These are phyloP conservation scores for Albizia julibrissin DNA, from an alignment of 306 rosid species.

Conservation along the genomic window DNA sequence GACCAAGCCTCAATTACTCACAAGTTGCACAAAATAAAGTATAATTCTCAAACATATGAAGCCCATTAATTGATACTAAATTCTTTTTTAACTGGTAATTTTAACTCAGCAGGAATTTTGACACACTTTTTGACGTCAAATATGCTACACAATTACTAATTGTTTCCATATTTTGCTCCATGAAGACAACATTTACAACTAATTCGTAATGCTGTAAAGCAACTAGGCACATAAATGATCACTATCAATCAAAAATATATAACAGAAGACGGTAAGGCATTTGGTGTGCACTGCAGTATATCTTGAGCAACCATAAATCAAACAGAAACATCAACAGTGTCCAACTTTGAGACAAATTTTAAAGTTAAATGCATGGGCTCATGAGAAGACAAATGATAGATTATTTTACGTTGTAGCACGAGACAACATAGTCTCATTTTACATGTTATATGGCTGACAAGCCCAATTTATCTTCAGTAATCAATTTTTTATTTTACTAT, in stretches of 20 bases:
- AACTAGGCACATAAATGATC: neutral
- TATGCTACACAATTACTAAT: neutral
- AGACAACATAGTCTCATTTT: neutral
- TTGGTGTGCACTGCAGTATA: neutral
- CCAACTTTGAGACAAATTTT: neutral
- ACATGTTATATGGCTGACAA: neutral
- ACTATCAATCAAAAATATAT: neutral
- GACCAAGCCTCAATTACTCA: neutral
- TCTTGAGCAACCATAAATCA: neutral
- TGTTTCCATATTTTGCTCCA: neutral
- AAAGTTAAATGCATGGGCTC: conserved; percentile 1
- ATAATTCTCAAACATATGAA: neutral
- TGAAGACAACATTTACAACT: neutral
- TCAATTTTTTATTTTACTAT: neutral
- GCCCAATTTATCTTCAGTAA: neutral
- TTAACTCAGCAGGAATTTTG: neutral
- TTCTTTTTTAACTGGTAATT: neutral
- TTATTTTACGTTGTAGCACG: neutral
- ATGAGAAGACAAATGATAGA: neutral
- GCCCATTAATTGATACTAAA: neutral
- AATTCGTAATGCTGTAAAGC: neutral
- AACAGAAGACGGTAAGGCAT: neutral
- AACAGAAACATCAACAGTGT: neutral
- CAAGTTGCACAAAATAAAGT: neutral
- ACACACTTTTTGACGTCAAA: neutral